Evolutionary conservation across 176 grass and related monocot species (phyloP).

Genomic region (Secale cereale): DNA sequence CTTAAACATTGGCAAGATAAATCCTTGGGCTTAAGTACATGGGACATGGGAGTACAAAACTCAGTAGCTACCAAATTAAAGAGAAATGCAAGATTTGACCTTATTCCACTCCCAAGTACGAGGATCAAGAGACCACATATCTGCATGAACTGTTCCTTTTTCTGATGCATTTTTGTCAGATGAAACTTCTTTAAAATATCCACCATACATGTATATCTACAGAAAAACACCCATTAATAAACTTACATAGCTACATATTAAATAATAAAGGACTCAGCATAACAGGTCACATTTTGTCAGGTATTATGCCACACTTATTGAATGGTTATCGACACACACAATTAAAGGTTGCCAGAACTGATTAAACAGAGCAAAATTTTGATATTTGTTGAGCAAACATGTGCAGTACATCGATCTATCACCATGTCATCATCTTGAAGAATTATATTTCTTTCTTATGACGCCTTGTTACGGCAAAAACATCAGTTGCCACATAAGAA

Average conservation of each 20-base stretch:
- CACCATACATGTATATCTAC: constrained; percentile 95
- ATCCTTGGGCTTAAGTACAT: background rate
- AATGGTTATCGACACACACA: background rate
- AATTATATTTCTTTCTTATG: background rate
- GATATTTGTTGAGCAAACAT: background rate
- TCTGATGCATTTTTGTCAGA: constrained; percentile 77
- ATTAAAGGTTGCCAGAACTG: constrained; percentile 13
- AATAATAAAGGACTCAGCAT: background rate
- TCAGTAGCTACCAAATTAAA: constrained; percentile 1
- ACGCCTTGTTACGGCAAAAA: background rate
- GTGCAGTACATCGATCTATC: background rate
- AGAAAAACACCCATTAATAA: background rate
- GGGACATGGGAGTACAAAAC: constrained; percentile 3
- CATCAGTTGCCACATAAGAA: background rate
- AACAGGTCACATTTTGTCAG: constrained; percentile 1
- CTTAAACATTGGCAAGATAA: constrained; percentile 1
- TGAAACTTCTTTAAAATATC: constrained; percentile 94
- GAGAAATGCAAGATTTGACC: constrained; percentile 49
- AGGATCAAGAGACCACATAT: constrained; percentile 95
- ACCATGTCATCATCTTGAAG: background rate
- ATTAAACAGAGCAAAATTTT: background rate
- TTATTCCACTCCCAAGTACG: constrained; percentile 98
- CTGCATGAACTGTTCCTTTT: constrained; percentile 98
- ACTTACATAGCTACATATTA: constrained; percentile 10
- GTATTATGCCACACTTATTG: background rate